Base-by-base conservation (phyloP, 257 asterid species). In the Solanum chaucha region DNA sequence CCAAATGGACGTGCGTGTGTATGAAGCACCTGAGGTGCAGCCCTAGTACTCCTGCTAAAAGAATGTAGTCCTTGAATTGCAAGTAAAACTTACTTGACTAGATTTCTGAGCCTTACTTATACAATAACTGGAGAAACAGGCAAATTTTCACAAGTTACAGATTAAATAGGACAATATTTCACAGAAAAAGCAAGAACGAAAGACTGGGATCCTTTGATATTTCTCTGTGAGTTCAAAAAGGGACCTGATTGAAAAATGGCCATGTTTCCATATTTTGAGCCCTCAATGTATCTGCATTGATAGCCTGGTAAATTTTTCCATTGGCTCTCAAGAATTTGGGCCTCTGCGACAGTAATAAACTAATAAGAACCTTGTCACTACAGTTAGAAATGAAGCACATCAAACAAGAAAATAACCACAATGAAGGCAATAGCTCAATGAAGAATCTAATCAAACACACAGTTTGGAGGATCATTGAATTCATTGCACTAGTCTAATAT, bases 171-270 rank as follows among this genome's bases (percentile, higher is more conserved):
- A 81, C 12, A 65, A 17, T 26, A 26, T 30, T 87, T 51, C 58
- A 28, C 40, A 8, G 28, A 26, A 17, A 13, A 61, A 24, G n/a
- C 5, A 30, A 6, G 26, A 24, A 59, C 28, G 6, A 12, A 64
- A 86, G 20, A 48, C 55, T 3, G 10, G 22, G 58, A 87, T 68
- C 30, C 38, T 80, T 80, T 59, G 71, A 10, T 30, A 26, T n/a
- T 84, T 84, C 26, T 65, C 35, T 13, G 1, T 40, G 65, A 38
- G 64, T 9, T 64, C 0, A 80, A 48, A 72, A 34, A 5, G 5
- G 86, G 78, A 94, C 97, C 95, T 94, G 95, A 77, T 94, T 94
- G 92, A 93, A 94, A 87, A 91, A 94, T 59, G 97, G 97, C 95
- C 97, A 94, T 44, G 97, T 93, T 90, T 94, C 95, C 86, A 94